Base-by-base conservation (phyloP, 2,329 filamentous ascomycete species). In the Pseudocercospora crystallina region DNA sequence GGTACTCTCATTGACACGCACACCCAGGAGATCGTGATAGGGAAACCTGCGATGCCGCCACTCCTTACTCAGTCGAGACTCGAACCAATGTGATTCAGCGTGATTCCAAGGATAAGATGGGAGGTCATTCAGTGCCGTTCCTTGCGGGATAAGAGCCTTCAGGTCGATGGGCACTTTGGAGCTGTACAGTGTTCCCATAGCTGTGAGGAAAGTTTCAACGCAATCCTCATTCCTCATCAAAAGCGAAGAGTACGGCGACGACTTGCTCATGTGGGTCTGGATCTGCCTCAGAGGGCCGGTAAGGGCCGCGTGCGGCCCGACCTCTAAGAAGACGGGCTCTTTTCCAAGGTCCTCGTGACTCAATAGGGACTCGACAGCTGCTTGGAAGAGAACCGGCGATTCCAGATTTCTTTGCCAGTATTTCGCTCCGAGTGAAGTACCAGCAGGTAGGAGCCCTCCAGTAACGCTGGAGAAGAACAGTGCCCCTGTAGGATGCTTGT, bases 251-350 rank as follows among this genome's bases (percentile, higher is more conserved):
- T 49, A 44, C 30, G 38, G 26, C 5, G 26, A 12, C 9, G 30
- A 30, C 12, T n/a, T 14, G 17, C 10, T n/a, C 11, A 15, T 7
- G 5, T 26, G 31, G n/a, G 14, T n/a, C 29, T 10, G 15, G 11
- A 37, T 46, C 30, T 43, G 20, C 30, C 29, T 26, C 1, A 37
- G 12, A 10, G 49, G 43, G 30, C 29, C 43, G n/a, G 36, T 17
- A 8, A 51, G 30, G 29, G 49, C 49, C 2, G 35, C 29, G 35
- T 51, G 49, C 2, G 49, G 49, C 3, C 49, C 49, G 7, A 51
- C 32, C 20, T 51, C 49, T 5, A 51, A 30, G 15, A 51, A 41
- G n/a, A 47, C 14, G 5, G 15, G 13, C 2, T 29, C 17, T 5
- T 46, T 46, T 13, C 33, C 33, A 14, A 38, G 26, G 11, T 30